Evolutionary conservation across 2,329 filamentous ascomycete genomes (phyloP).

Genomic region (Trichoderma brevicompactum): DNA sequence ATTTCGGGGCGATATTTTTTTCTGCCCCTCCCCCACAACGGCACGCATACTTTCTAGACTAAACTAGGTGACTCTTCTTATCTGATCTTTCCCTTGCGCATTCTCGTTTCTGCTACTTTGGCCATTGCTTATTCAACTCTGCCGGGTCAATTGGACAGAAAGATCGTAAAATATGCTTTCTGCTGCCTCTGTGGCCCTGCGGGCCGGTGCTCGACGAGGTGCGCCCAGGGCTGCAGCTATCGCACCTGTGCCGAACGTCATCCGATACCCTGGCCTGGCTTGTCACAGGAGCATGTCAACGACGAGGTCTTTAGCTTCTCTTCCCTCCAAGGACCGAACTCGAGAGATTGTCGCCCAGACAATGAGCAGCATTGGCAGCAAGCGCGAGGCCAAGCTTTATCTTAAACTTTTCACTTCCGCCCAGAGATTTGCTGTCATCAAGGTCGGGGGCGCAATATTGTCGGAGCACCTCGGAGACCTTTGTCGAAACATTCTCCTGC

Average conservation of each 20-base stretch:
- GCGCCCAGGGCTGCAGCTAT: constrained; percentile 39
- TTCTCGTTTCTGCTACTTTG: background rate
- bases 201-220: constrained; percentile 51
- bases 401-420: constrained; percentile 96
- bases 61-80: constrained; percentile 16
- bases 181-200: constrained; percentile 47
- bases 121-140: constrained; percentile 9
- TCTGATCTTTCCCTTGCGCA: constrained; percentile 9
- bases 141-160: constrained; percentile 34
- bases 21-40: constrained; percentile 33
- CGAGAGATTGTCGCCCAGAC: constrained; percentile 55
- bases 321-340: constrained; percentile 37
- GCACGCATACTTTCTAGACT: constrained; percentile 1
- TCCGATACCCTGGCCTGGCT: constrained; percentile 37
- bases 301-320: constrained; percentile 17
- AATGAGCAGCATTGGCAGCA: constrained; percentile 93
- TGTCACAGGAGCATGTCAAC: constrained; percentile 32
- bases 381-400: constrained; percentile 96
- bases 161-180: constrained; percentile 47
- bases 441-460: constrained; percentile 94
- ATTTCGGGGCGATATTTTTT: constrained; percentile 31
- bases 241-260: constrained; percentile 34
- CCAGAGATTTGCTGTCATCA: constrained; percentile 97
- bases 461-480: constrained; percentile 86
- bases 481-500: constrained; percentile 84